phyloP scores from a whole-genome alignment of 2,329 filamentous ascomycete genomes.

The Paecilomyces sp. region DNA sequence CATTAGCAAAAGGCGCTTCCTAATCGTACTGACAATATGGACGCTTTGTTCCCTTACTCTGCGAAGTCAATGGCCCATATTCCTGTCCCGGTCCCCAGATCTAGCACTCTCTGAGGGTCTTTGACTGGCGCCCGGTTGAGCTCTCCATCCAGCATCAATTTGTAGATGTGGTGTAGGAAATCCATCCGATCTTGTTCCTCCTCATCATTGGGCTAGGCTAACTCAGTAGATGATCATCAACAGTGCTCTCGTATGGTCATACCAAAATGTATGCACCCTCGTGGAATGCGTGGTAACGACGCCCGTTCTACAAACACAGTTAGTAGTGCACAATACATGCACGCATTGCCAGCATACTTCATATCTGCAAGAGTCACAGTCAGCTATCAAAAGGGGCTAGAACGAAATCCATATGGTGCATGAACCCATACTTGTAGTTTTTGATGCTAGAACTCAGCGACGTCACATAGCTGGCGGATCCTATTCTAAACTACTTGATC shows the following conservation, averaged over 20 bases:
- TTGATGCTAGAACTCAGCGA: background rate
- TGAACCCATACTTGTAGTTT: constrained; percentile 1
- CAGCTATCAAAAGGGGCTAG: background rate
- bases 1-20: background rate
- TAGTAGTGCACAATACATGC: background rate
- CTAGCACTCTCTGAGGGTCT: constrained; percentile 10
- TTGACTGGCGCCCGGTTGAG: constrained; percentile 6
- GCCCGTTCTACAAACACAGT: background rate
- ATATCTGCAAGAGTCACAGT: background rate
- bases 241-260: background rate
- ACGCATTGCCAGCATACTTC: background rate
- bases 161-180: constrained; percentile 10
- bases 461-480: background rate
- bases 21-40: constrained; percentile 14
- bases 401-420: background rate
- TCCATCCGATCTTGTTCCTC: constrained; percentile 8
- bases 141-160: constrained; percentile 7
- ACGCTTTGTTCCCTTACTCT: constrained; percentile 24
- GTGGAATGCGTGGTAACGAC: background rate
- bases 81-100: constrained; percentile 6
- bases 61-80: constrained; percentile 48
- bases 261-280: background rate
- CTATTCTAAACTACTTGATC: background rate
- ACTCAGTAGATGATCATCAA: background rate
- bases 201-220: constrained; percentile 7